These are phyloP conservation scores for Parathielavia appendiculata DNA, from an alignment of 495 filamentous ascomycete genomes.

Conservation along the genomic window DNA sequence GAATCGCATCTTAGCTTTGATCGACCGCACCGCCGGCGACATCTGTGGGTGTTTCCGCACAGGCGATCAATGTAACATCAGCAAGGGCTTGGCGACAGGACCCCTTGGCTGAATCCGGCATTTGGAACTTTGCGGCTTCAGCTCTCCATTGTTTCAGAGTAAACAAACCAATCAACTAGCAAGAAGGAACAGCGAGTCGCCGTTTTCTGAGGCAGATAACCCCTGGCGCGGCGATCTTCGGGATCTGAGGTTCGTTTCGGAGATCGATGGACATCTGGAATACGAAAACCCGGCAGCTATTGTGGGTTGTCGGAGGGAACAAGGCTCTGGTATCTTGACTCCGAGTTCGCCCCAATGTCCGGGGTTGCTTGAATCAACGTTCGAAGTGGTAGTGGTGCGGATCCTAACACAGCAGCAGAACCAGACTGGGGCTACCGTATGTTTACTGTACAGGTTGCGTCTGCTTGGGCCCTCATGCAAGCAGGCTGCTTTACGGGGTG, in stretches of 20 bases:
- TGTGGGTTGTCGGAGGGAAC: neutral
- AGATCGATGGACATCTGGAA: neutral
- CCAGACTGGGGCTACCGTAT: no score
- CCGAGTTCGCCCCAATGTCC: neutral
- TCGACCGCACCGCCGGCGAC: neutral
- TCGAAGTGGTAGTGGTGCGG: neutral
- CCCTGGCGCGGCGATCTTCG: neutral
- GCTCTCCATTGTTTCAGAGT: constrained; percentile 10
- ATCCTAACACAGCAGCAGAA: no score
- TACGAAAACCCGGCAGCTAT: neutral
- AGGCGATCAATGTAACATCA: constrained; percentile 3
- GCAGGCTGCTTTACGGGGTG: no score
- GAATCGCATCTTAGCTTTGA: constrained; percentile 3
- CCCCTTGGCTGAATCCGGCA: neutral
- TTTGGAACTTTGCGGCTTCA: constrained; percentile 4
- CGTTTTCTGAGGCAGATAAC: neutral
- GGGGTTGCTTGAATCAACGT: neutral
- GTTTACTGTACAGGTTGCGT: no score
- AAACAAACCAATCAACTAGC: neutral
- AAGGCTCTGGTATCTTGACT: neutral
- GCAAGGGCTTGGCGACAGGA: neutral
- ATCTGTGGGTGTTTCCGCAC: constrained; percentile 5
- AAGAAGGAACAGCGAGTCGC: neutral
- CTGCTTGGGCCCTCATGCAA: no score
- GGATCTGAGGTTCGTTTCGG: constrained; percentile 2